Conservation (phyloP, 129 eudicot species). For the Centaurea solstitialis region DNA sequence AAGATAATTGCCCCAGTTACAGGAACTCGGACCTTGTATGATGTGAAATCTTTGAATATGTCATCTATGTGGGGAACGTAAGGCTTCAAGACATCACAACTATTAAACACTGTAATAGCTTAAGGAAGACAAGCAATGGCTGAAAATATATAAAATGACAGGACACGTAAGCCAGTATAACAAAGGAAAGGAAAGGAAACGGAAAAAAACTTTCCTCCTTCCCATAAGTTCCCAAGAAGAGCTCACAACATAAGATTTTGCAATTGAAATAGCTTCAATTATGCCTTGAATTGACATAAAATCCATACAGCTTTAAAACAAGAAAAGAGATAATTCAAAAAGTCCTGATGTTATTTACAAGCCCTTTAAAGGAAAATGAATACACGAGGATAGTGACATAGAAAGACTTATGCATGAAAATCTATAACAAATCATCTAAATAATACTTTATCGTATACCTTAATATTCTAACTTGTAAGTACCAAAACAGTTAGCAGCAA, state of each 20-base stretch:
- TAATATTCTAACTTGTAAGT: neutral
- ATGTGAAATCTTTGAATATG: conserved; percentile 77
- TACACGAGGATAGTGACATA: neutral
- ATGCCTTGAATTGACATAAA: neutral
- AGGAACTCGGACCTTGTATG: conserved; percentile 83
- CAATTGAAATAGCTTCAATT: neutral
- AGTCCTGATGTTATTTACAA: neutral
- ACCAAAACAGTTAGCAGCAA: neutral
- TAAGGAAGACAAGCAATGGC: conserved; percentile 44
- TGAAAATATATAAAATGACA: neutral
- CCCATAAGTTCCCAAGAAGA: neutral
- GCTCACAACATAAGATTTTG: neutral
- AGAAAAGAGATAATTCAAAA: neutral
- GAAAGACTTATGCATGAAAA: neutral
- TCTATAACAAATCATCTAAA: neutral
- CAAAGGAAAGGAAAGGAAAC: neutral
- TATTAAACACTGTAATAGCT: conserved; percentile 64
- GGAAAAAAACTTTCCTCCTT: neutral
- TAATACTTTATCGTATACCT: neutral
- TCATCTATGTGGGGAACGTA: conserved; percentile 77
- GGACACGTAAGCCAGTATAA: neutral
- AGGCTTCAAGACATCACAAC: conserved; percentile 78
- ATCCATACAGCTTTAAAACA: neutral
- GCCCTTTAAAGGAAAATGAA: neutral
- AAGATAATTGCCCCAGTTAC: conserved; percentile 82